These are phyloP conservation scores for Kalmanozyma brasiliensis DNA, from an alignment of 1,284 basidiomycete genomes.

Conservation along the genomic window DNA sequence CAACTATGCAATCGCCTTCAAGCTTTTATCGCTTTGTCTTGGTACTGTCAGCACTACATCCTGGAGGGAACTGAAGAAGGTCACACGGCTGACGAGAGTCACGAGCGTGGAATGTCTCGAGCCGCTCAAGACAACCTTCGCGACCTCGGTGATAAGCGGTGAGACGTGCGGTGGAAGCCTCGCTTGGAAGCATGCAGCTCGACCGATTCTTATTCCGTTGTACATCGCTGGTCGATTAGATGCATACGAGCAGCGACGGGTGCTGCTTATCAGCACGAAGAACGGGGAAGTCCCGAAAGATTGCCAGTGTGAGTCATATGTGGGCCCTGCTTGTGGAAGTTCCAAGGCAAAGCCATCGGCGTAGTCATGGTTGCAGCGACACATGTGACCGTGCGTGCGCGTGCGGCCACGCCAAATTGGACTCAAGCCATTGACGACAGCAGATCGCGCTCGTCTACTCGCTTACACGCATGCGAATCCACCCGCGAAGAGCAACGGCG, in stretches of 20 bases:
- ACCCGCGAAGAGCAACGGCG: too few species aligned
- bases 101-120: too few species aligned
- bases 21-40: too few species aligned
- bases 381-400: slow-evolving; percentile 6
- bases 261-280: too few species aligned
- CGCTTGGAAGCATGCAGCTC: background rate
- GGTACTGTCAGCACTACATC: too few species aligned
- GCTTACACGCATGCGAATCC: too few species aligned
- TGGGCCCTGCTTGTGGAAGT: background rate
- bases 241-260: too few species aligned
- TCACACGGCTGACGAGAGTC: too few species aligned
- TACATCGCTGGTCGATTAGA: too few species aligned
- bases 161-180: background rate
- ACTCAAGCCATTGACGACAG: slow-evolving; percentile 7
- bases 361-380: slow-evolving; percentile 14
- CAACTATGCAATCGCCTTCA: too few species aligned
- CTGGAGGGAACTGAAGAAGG: too few species aligned
- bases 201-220: background rate
- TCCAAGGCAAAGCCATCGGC: background rate
- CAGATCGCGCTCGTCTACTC: background rate
- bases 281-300: background rate
- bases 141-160: slow-evolving; percentile 6
- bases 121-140: background rate
- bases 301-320: background rate
- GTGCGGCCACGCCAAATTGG: background rate